Evolutionary conservation across 257 asterid species (phyloP).

Genomic region (Schizonepeta tenuifolia): DNA sequence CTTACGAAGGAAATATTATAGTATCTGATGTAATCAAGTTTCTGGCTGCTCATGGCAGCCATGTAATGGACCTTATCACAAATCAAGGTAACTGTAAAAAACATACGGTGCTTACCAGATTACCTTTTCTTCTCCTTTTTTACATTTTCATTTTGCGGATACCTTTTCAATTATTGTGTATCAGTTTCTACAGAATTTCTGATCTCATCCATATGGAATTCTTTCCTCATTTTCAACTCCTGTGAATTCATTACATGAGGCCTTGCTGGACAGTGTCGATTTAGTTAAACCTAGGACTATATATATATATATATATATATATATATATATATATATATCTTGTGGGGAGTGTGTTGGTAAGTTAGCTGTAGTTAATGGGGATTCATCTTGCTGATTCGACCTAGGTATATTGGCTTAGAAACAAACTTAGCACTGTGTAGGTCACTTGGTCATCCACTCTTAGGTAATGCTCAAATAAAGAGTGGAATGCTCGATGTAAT

Average conservation of each 20-base stretch:
- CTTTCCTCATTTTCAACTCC: slow-evolving; percentile 5
- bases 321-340: no score
- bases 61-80: slow-evolving; percentile 48
- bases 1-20: slow-evolving; percentile 71
- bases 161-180: background rate
- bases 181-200: background rate
- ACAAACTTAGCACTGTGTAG: no score
- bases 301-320: no score
- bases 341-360: no score
- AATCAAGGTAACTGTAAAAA: slow-evolving; percentile 59
- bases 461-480: no score
- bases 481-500: no score
- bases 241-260: slow-evolving; percentile 1
- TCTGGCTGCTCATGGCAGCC: slow-evolving; percentile 72
- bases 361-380: no score
- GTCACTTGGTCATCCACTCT: background rate
- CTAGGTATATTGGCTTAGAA: background rate
- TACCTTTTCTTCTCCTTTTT: no score
- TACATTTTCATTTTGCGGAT: background rate
- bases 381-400: background rate
- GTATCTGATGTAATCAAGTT: slow-evolving; percentile 73
- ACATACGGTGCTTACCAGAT: slow-evolving; percentile 11
- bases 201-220: background rate
- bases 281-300: no score
- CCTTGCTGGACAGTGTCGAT: no score